A percentile compares a stretch with the other conserved stretches of the same genome.
phyloP scores from a whole-genome alignment of 2,329 filamentous ascomycete genomes.

The Fusarium sp. region DNA sequence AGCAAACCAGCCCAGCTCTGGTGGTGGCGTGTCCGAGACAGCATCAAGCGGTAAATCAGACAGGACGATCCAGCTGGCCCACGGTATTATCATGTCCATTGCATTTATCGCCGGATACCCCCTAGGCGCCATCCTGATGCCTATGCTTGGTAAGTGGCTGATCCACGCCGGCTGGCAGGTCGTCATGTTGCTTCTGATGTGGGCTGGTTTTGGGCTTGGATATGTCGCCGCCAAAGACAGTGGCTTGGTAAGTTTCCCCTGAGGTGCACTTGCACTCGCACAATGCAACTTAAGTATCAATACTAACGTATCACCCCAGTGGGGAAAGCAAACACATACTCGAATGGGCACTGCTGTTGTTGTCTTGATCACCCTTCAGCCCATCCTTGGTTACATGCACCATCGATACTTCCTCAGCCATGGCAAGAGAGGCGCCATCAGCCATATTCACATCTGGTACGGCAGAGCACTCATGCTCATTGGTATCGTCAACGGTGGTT shows the following conservation, averaged over 20 bases:
- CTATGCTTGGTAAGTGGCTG: conserved; percentile 67
- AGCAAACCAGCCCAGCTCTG: conserved; percentile 11
- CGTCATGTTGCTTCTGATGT: conserved; percentile 67
- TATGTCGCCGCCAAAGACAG: conserved; percentile 59
- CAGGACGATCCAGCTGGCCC: conserved; percentile 55
- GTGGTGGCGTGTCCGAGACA: conserved; percentile 27
- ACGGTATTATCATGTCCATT: conserved; percentile 71
- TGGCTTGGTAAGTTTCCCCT: conserved; percentile 55
- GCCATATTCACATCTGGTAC: conserved; percentile 71
- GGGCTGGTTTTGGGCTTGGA: conserved; percentile 70
- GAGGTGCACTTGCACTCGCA: conserved; percentile 11
- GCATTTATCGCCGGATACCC: conserved; percentile 71
- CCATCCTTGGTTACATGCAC: conserved; percentile 68
- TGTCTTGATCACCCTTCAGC: conserved; percentile 67
- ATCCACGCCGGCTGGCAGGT: conserved; percentile 69
- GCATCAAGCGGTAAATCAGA: conserved; percentile 24
- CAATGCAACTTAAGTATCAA: neutral
- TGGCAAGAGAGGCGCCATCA: conserved; percentile 62
- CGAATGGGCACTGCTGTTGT: conserved; percentile 67
- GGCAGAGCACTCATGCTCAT: conserved; percentile 68
- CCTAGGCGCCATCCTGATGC: conserved; percentile 70
- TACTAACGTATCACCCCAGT: conserved; percentile 53
- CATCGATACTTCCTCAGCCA: conserved; percentile 65
- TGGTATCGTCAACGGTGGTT: conserved; percentile 72
- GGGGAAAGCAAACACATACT: conserved; percentile 66